phyloP scores from a whole-genome alignment of 306 rosid genomes.

The Luffa acutangula region DNA sequence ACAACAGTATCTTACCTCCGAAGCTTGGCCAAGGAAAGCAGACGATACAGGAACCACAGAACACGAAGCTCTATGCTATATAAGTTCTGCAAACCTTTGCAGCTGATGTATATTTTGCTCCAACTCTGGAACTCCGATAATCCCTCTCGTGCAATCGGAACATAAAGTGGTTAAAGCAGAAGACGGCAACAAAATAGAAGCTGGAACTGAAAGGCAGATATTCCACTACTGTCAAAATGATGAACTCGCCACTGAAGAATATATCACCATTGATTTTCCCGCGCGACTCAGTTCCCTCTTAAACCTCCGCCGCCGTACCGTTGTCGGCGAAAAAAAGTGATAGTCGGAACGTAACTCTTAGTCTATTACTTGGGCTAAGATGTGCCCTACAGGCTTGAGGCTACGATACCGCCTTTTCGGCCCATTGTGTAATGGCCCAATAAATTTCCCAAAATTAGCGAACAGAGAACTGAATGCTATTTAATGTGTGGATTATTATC shows the following conservation, averaged over 20 bases:
- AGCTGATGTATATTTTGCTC: neutral
- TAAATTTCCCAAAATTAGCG: neutral
- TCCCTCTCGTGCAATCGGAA: neutral
- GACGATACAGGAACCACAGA: neutral
- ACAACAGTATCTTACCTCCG: neutral
- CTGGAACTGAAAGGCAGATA: neutral
- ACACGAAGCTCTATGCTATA: neutral
- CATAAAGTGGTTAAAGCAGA: neutral
- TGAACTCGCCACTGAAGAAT: neutral
- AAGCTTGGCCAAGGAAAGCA: neutral
- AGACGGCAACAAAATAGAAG: neutral
- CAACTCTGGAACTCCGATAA: neutral
- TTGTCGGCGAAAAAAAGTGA: neutral
- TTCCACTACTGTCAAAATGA: neutral
- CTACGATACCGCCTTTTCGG: neutral
- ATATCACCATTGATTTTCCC: neutral
- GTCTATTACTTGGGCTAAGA: neutral
- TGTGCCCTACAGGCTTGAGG: neutral
- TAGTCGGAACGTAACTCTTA: neutral
- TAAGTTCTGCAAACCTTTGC: neutral
- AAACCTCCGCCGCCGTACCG: neutral
- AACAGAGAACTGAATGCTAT: too few relatives aligned
- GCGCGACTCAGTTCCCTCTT: neutral
- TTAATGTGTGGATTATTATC: too few relatives aligned
- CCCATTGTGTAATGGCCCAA: neutral